Base-by-base conservation (phyloP, 352 stramenopile genomes). In the Phytophthora quininea region DNA sequence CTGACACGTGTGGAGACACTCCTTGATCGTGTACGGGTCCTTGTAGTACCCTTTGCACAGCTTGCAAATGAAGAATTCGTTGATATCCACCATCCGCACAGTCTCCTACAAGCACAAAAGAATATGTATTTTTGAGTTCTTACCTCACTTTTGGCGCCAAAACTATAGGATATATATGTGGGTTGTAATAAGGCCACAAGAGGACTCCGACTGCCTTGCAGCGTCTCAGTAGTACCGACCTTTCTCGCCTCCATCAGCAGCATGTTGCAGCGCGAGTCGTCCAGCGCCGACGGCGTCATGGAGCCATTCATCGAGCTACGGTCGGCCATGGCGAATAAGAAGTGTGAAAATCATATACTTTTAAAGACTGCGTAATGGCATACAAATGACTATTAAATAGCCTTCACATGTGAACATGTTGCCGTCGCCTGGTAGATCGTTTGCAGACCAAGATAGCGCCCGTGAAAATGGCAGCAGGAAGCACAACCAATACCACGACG, bases 1-100 rank as follows among this genome's bases (percentile, higher is more conserved):
- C 80, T 60, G 76, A 93, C 85, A 95, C 1, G 87, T 91, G 58
- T 93, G 83, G 29, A 91, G 68, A 62, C 87, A 95, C 68, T 95
- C 87, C 46, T 88, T 86, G 47, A 92, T 82, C 50, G 82, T 90
- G 49, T 91, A 85, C 0, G 87, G 77, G 47, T 92, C 82, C 14
- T 75, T 71, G 19, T 91, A 70, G 62, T 93, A 93, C 11, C 87
- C 87, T 10, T 77, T 64, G 68, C 87, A 95, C 14, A 95, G 47
- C 40, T 62, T 74, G 64, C 85, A 95, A 48, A 82, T 69, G 51
- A 91, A 83, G 43, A 88, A 83, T 32, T 79, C 60, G 54, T 86
- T 86, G 32, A 89, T 73, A 38, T 82, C 61, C 6, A 76, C 55
- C 32, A 88, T 73, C 11, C 68, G 64, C 59, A 91, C 62, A 30